Base-by-base conservation (phyloP, 805 yeast species). In the Spathaspora sp. region DNA sequence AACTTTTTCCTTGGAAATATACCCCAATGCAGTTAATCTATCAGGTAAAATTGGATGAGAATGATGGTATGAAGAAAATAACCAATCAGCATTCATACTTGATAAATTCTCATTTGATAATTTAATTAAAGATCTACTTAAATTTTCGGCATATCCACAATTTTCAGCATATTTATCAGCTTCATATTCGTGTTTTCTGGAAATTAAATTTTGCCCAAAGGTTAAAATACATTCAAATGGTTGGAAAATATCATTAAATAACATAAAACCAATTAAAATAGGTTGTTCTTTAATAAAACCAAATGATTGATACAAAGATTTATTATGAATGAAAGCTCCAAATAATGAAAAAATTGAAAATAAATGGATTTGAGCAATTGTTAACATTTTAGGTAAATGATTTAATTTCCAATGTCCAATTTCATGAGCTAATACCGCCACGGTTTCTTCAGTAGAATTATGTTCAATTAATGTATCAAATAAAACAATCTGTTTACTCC, bases 381-480 rank as follows among this genome's bases (percentile, higher is more conserved):
- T 62, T 62, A 94, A 70, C 78, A 86, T 80, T 65, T 84, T 85
- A n/a, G 92, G 75, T 55, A 92, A 86, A 68, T 94, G 99, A 52
- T 87, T 84, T 66, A 87, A 78, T 61, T 86, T 85, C 99, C 99
- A 94, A 68, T 94, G 99, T 48, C 99, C 99, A 59, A 94, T 86
- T 74, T 94, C 99, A 65, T 94, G 99, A n/a, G 96, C 98, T 57
- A 93, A 77, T 1, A 94, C 97, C 49, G 98, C 97, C 49, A 91
- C 89, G 42, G 91, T 89, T 69, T 94, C 96, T 43, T 79, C 80
- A 28, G 82, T 79, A 29, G 91, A 72, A 32, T 91, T 85, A 53
- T 89, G 86, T 55, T 88, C 83, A 57, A 94, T 86, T 72, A 94
- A 80, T 9, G 97, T 94, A 62, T 94, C 99, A 65, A 78, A 94